Percentiles rank a stretch among this genome's conserved stretches.
These are phyloP conservation scores for Epichloe gansuensis DNA, from an alignment of 2,329 filamentous ascomycete genomes.

Conservation along the genomic window DNA sequence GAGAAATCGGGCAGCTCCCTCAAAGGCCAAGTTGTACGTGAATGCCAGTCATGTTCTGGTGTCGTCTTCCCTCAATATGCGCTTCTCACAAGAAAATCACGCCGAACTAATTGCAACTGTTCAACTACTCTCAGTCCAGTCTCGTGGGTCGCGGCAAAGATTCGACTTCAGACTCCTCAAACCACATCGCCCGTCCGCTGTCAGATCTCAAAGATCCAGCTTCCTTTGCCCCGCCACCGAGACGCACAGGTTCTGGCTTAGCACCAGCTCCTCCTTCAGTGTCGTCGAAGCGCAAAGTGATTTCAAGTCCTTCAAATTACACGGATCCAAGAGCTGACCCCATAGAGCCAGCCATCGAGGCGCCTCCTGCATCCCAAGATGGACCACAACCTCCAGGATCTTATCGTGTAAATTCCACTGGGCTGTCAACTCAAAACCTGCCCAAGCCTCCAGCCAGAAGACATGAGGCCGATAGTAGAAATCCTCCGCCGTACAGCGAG, in stretches of 20 bases:
- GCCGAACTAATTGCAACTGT: background rate
- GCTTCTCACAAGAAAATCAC: slow-evolving; percentile 1
- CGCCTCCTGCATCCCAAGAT: background rate
- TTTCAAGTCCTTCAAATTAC: slow-evolving; percentile 21
- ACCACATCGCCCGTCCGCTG: slow-evolving; percentile 45
- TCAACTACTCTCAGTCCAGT: slow-evolving; percentile 25
- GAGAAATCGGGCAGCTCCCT: slow-evolving; percentile 27
- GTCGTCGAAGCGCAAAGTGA: slow-evolving; percentile 14
- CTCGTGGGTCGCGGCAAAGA: slow-evolving; percentile 30
- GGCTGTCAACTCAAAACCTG: slow-evolving; percentile 53
- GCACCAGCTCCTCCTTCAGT: slow-evolving; percentile 14
- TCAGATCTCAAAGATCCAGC: slow-evolving; percentile 60
- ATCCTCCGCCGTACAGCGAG: slow-evolving; percentile 17
- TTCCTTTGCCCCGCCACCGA: slow-evolving; percentile 71
- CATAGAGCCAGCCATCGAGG: slow-evolving; percentile 6
- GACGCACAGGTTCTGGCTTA: slow-evolving; percentile 32
- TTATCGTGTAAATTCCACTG: slow-evolving; percentile 58
- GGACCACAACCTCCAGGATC: slow-evolving; percentile 43
- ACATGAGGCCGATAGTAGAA: slow-evolving; percentile 24
- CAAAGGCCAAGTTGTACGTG: slow-evolving; percentile 31
- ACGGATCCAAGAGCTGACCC: slow-evolving; percentile 16
- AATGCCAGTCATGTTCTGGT: background rate
- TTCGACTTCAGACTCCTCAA: slow-evolving; percentile 5
- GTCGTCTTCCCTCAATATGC: background rate
- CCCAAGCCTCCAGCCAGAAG: slow-evolving; percentile 55